These are phyloP conservation scores for Penicillium odoratum DNA, from an alignment of 495 filamentous ascomycete genomes.

Conservation along the genomic window DNA sequence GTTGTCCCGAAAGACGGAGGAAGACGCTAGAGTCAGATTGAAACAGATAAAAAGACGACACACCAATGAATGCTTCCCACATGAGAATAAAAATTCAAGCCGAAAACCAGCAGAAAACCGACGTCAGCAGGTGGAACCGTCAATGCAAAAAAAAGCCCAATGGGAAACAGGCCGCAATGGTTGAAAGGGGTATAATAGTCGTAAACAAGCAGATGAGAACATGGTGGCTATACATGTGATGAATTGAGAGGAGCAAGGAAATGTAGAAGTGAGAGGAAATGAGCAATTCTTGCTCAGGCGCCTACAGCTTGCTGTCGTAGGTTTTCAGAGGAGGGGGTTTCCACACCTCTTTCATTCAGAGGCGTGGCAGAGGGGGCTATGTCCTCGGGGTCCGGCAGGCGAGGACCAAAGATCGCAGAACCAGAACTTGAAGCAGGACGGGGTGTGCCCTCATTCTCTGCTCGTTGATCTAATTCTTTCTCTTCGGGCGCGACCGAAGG, in stretches of 20 bases:
- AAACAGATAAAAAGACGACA: neutral
- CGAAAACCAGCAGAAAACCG: constrained; percentile 10
- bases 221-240: constrained; percentile 25
- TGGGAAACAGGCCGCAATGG: constrained; percentile 13
- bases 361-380: constrained; percentile 21
- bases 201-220: constrained; percentile 26
- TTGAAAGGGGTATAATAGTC: constrained; percentile 31
- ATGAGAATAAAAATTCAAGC: neutral
- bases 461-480: constrained; percentile 2
- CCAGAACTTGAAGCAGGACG: constrained; percentile 14
- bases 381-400: constrained; percentile 19
- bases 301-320: constrained; percentile 35
- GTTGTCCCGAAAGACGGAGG: neutral
- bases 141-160: constrained; percentile 12
- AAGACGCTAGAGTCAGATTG: neutral
- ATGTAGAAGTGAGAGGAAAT: neutral
- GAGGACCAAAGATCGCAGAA: constrained; percentile 8
- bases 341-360: constrained; percentile 20
- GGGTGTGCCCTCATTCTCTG: neutral
- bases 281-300: constrained; percentile 17
- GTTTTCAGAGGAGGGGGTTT: constrained; percentile 28
- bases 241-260: constrained; percentile 5
- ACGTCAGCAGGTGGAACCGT: constrained; percentile 10
- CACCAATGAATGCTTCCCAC: constrained; percentile 5
- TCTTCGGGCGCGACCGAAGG: constrained; percentile 4